Percentiles rank a stretch among this genome's conserved stretches.
These are phyloP conservation scores for Tuber brumale DNA, from an alignment of 495 filamentous ascomycete genomes.

Conservation along the genomic window DNA sequence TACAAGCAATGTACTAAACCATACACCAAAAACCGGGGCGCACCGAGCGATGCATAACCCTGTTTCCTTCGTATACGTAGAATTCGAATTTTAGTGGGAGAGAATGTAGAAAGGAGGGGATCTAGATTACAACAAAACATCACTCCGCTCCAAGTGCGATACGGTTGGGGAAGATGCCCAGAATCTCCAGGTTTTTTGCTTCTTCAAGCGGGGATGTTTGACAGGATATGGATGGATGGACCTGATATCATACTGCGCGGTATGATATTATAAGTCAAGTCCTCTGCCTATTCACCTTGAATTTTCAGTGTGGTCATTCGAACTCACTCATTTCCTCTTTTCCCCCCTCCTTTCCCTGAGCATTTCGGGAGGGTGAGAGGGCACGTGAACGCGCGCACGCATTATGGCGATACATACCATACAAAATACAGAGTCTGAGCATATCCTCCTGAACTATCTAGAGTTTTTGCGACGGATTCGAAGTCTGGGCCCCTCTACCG, in stretches of 20 bases:
- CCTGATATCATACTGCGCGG: no score
- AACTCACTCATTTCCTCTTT: not conserved
- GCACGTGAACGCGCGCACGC: not conserved
- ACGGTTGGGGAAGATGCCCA: no score
- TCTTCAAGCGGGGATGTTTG: not conserved
- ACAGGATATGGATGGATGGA: not conserved
- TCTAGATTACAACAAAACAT: not conserved
- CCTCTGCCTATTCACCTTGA: not conserved
- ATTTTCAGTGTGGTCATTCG: not conserved
- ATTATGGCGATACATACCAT: not conserved
- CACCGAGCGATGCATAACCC: not conserved
- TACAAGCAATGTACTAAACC: not conserved
- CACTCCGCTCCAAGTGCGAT: not conserved
- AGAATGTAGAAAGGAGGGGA: not conserved
- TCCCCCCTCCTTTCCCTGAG: not conserved
- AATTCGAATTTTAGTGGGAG: not conserved
- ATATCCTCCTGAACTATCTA: not conserved
- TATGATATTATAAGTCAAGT: not conserved
- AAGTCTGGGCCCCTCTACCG: no score
- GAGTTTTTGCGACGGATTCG: no score
- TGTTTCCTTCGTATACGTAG: not conserved
- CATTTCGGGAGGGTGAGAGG: not conserved
- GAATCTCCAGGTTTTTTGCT: not conserved
- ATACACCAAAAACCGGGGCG: not conserved
- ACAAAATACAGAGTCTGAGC: not conserved